phyloP scores from a whole-genome alignment of 176 grass and related monocot genomes.

The Poa annua region DNA sequence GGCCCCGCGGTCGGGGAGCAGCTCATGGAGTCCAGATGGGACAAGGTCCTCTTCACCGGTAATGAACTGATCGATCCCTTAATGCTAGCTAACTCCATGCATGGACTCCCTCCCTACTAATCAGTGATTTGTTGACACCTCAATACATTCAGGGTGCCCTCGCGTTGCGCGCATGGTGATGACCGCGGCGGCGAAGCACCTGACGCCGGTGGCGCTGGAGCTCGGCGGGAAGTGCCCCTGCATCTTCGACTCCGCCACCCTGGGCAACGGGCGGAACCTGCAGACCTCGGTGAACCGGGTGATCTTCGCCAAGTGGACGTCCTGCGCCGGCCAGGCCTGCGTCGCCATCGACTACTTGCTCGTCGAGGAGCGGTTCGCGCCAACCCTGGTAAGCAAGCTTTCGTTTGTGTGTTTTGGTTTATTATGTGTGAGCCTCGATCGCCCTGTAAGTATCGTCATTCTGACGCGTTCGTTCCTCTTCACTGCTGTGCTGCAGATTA shows the following conservation, averaged over 20 bases:
- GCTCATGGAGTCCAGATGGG: constrained; percentile 88
- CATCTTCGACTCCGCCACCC: constrained; percentile 80
- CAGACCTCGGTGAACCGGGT: constrained; percentile 59
- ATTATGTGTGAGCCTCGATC: background rate
- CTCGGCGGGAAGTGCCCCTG: constrained; percentile 93
- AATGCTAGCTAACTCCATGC: too few relatives aligned
- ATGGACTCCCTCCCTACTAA: too few relatives aligned
- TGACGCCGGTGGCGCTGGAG: constrained; percentile 90
- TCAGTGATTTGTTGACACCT: background rate
- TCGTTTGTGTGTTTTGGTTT: background rate
- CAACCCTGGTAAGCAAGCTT: constrained; percentile 52
- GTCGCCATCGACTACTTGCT: constrained; percentile 88
- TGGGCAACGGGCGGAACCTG: constrained; percentile 52
- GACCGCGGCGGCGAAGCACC: constrained; percentile 80
- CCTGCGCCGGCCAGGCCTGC: constrained; percentile 88
- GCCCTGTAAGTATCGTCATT: background rate
- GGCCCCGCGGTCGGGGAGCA: constrained; percentile 57
- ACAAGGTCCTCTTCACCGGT: constrained; percentile 98
- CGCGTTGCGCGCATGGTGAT: constrained; percentile 74
- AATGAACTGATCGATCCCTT: background rate
- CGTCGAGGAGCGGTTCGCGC: constrained; percentile 74
- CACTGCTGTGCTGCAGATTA: constrained; percentile 49
- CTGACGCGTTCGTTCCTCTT: background rate
- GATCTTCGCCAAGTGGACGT: constrained; percentile 75
- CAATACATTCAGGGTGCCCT: constrained; percentile 54